Base-by-base conservation (phyloP, 1,284 basidiomycete species). In the Trametes hirsuta region DNA sequence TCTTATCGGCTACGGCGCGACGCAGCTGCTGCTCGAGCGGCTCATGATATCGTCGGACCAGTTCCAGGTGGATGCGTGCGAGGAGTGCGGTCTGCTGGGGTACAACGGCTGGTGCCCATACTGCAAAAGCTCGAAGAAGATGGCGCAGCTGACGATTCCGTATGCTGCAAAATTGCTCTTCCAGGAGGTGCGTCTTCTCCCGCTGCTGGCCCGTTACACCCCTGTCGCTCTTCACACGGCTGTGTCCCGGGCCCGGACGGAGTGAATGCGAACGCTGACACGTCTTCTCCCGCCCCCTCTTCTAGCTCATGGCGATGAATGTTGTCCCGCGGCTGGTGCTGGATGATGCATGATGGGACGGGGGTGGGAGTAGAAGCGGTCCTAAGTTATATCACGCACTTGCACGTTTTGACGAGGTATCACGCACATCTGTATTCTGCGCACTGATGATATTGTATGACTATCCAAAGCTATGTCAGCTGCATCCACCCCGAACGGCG, bases 31-130 rank as follows among this genome's bases (percentile, higher is more conserved):
- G 21, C 85, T 99, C 8, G 97, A 98, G 77, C 90, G 97, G 21
- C 83, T 99, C 15, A 99, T 99, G 97, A 95, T 99, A 63, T 97
- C 94, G 12, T 97, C 94, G 15, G 94, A 97, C 78, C 94, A 95
- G 68, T 99, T 99, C 72, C 94, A 97, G 73, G 94, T 98, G 52
- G 94, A 98, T 71, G 96, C 95, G 2, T 99, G 97, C 74, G 86
- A 97, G 71, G 84, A 89, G 55, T 99, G 97, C 75, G 97, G 97
- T 6, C 80, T 99, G 69, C 90, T 99, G 84, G 97, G 97, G 2
- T 98, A 98, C 79, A 95, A 94, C 69, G 93, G 93, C 58, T 97
- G 94, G 94, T 97, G 94, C 76, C 86, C 93, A 21, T 93, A 93
- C 71, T 99, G 97, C 86, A 97, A 97, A 77, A 95, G 91, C 66